Conservation (phyloP, 495 filamentous ascomycete genomes). For the Sporormia fimetaria region DNA sequence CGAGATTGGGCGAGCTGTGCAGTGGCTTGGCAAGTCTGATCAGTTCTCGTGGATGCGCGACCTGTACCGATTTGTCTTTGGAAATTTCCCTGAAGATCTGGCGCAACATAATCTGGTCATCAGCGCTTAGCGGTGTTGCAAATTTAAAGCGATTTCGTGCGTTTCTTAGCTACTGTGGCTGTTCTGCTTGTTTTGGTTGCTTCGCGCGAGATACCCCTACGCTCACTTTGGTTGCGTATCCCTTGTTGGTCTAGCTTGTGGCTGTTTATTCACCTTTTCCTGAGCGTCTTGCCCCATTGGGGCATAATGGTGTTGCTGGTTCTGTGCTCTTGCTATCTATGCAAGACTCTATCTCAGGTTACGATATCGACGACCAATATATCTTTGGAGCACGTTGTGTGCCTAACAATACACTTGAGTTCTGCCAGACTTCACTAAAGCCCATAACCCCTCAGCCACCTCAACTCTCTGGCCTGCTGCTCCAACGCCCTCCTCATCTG, state of each 20-base stretch:
- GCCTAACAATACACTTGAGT: too few relatives aligned
- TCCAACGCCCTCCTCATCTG: constrained; percentile 66
- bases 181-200: neutral
- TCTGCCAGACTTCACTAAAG: too few relatives aligned
- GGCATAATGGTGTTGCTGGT: too few relatives aligned
- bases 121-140: constrained; percentile 10
- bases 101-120: constrained; percentile 27
- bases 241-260: too few relatives aligned
- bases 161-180: neutral
- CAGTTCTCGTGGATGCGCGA: constrained; percentile 67
- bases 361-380: too few relatives aligned
- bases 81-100: constrained; percentile 66
- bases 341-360: too few relatives aligned
- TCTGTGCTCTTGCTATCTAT: too few relatives aligned
- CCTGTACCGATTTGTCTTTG: constrained; percentile 74
- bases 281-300: too few relatives aligned
- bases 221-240: too few relatives aligned
- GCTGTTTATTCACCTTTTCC: too few relatives aligned
- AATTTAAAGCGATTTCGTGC: neutral
- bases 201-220: constrained; percentile 3
- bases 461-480: constrained; percentile 70
- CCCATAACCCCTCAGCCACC: constrained; percentile 53
- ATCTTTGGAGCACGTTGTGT: too few relatives aligned
- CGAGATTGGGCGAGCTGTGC: constrained; percentile 65
- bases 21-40: constrained; percentile 56